Evolutionary conservation across 75 land plant genomes (phyloP).

Genomic region (Cryptomeria japonica): DNA sequence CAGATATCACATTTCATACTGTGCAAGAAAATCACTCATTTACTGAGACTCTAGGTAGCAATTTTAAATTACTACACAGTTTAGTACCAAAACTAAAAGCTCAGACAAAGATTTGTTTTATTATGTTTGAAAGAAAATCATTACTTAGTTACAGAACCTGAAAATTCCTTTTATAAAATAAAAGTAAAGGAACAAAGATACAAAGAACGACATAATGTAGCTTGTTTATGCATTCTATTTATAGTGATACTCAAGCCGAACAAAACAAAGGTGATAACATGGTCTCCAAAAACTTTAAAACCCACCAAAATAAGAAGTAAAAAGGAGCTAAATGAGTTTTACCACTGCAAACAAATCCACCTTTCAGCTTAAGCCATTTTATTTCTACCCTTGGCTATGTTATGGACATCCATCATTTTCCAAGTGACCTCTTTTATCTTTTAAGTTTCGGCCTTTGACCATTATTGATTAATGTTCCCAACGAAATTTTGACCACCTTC

Average conservation of each 20-base stretch:
- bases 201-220: background rate
- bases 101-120: background rate
- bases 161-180: background rate
- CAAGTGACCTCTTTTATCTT: background rate
- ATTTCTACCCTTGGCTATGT: background rate
- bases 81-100: background rate
- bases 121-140: background rate
- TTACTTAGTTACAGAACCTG: background rate
- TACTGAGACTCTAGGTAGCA: background rate
- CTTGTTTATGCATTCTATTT: background rate
- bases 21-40: background rate
- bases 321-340: background rate
- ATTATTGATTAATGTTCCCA: background rate
- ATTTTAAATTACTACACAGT: background rate
- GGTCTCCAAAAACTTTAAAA: background rate
- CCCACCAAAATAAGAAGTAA: background rate
- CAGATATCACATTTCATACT: background rate
- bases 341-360: background rate
- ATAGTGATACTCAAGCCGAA: background rate
- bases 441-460: background rate
- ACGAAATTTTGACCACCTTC: background rate
- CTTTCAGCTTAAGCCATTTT: background rate
- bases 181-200: background rate
- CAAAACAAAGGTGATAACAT: background rate
- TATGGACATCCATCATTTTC: background rate